Conservation (phyloP, 2,329 filamentous ascomycete species). For the Ilyonectria sp. region DNA sequence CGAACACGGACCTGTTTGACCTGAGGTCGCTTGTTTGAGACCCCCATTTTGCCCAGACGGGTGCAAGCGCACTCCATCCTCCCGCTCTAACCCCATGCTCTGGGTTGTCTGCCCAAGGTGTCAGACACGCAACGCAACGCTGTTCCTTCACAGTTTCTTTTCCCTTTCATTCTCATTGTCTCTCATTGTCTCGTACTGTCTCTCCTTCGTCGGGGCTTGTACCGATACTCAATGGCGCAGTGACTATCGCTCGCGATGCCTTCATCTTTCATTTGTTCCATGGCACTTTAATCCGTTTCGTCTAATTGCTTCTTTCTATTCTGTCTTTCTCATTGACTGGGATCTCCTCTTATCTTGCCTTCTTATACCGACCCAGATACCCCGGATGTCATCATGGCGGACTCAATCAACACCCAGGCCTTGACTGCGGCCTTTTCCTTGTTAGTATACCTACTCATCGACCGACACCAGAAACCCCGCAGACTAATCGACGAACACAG, state of each 20-base stretch:
- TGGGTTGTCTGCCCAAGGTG: conserved; percentile 23
- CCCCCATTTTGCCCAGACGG: conserved; percentile 26
- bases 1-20: conserved; percentile 49
- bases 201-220: conserved; percentile 20
- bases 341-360: conserved; percentile 10
- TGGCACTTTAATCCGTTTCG: conserved; percentile 44
- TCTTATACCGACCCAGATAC: conserved; percentile 12
- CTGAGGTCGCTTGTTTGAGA: conserved; percentile 42
- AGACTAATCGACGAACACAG: conserved; percentile 50
- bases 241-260: conserved; percentile 35
- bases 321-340: conserved; percentile 49
- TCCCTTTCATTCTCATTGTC: conserved; percentile 35
- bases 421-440: conserved; percentile 69
- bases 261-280: conserved; percentile 28
- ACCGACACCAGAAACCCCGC: conserved; percentile 20
- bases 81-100: conserved; percentile 11
- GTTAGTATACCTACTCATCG: conserved; percentile 54
- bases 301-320: conserved; percentile 51
- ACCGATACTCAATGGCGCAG: conserved; percentile 28
- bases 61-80: conserved; percentile 27
- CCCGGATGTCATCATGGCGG: conserved; percentile 58
- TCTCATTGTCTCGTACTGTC: conserved; percentile 37
- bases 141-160: conserved; percentile 14
- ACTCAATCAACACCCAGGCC: conserved; percentile 61
- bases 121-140: conserved; percentile 18